Evolutionary conservation across 2,329 filamentous ascomycete species (phyloP).

Genomic region (Fusarium sp.): DNA sequence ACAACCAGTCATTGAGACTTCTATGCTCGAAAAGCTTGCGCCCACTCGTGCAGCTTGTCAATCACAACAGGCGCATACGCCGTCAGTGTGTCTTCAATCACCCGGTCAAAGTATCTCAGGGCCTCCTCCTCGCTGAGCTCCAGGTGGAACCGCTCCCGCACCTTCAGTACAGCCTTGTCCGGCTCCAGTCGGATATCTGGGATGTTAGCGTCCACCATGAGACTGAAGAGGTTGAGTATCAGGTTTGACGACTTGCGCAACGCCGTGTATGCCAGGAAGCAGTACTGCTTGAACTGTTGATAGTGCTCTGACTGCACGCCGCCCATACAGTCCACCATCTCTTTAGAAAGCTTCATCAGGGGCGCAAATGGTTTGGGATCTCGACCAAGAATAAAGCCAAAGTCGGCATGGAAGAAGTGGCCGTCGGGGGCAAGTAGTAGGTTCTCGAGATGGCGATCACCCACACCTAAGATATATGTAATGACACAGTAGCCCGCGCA

Average conservation of each 20-base stretch:
- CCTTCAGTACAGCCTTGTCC: conserved; percentile 94
- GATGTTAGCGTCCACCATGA: conserved; percentile 98
- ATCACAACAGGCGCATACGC: conserved; percentile 94
- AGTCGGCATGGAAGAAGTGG: conserved; percentile 98
- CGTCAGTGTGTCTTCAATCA: conserved; percentile 92
- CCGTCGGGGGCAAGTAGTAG: conserved; percentile 89
- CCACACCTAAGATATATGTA: conserved; percentile 96
- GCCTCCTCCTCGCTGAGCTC: conserved; percentile 94
- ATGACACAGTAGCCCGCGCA: conserved; percentile 99
- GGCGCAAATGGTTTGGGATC: conserved; percentile 98
- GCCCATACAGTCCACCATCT: conserved; percentile 99
- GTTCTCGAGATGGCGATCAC: conserved; percentile 95
- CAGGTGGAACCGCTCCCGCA: conserved; percentile 92
- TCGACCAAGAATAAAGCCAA: conserved; percentile 96
- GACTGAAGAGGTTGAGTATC: conserved; percentile 92
- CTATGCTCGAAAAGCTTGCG: conserved; percentile 88
- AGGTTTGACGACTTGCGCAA: conserved; percentile 90
- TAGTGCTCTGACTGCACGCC: conserved; percentile 85
- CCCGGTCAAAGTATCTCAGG: conserved; percentile 84
- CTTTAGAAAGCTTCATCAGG: conserved; percentile 94
- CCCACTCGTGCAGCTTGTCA: conserved; percentile 92
- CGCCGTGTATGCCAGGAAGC: conserved; percentile 93
- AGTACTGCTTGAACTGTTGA: conserved; percentile 91
- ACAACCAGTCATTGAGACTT: background rate
- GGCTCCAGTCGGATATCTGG: conserved; percentile 93